Base-by-base conservation (phyloP, 2,329 filamentous ascomycete genomes). In the Kalmusia sp. region DNA sequence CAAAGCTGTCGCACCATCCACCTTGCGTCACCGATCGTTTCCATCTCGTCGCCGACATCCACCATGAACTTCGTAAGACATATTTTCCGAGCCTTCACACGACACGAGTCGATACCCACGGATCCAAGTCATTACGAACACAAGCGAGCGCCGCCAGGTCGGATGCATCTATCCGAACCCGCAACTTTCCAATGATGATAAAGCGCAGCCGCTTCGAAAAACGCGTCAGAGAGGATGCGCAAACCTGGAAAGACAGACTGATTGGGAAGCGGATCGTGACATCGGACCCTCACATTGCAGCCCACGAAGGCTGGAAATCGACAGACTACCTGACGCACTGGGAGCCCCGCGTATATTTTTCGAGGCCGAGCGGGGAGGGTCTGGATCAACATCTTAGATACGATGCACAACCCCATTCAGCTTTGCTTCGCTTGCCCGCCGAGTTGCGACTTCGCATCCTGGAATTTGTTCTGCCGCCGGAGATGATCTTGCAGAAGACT, bases 381-480 rank as follows among this genome's bases (percentile, higher is more conserved):
- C 19, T 52, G 15, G 54, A 54, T 5, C 40, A 49, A 25, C 9
- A 44, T 19, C 17, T 54, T n/a, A 14, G 17, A 12, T 57, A 43
- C 27, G 34, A 54, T 2, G 14, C 34, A 5, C 57, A 59, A 27
- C 33, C 38, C 8, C 15, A 15, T 14, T 57, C 51, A 14, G 37
- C 6, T 3, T 37, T 59, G 24, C 33, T 60, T 8, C 49, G n/a
- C 9, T 33, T 60, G 28, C 57, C 57, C 2, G 49, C 51, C 6
- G 57, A 60, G 46, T 41, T 57, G 5, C 47, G 54, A 11, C 49
- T 33, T 15, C 44, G 25, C 8, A 55, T 59, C n/a, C 39, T 59
- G 27, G 51, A 52, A 14, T 41, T 37, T 31, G 54, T 33, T 2
- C 14, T 59, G 21, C 31, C 50, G 19, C 49, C 52, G 8, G 25